Conservation (phyloP, 352 stramenopile species). For the Phytophthora ramorum region DNA sequence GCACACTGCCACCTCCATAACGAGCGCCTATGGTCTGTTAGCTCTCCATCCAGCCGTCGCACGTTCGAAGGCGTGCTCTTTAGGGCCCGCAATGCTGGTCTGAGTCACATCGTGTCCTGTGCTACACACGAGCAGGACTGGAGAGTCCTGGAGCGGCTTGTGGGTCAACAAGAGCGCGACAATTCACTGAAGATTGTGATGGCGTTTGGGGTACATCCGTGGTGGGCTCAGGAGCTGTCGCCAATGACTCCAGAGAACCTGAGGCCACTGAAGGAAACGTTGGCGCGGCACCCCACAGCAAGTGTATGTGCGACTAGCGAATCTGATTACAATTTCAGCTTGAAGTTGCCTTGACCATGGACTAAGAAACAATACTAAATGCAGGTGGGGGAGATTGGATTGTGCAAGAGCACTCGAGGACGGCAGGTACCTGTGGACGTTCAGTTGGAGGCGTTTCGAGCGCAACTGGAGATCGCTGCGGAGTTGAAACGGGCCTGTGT, state of each 20-base stretch:
- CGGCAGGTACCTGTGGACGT: slow-evolving; percentile 47
- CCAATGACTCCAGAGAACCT: slow-evolving; percentile 34
- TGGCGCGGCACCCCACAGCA: slow-evolving; percentile 51
- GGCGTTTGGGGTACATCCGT: slow-evolving; percentile 80
- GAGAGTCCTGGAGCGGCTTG: slow-evolving; percentile 53
- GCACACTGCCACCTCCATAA: slow-evolving; percentile 84
- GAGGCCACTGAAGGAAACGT: slow-evolving; percentile 34
- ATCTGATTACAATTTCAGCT: slow-evolving; percentile 24
- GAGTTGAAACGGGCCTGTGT: slow-evolving; percentile 66
- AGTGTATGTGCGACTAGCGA: slow-evolving; percentile 44
- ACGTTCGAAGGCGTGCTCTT: slow-evolving; percentile 43
- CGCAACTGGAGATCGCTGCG: slow-evolving; percentile 58
- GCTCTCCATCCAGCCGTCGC: slow-evolving; percentile 20
- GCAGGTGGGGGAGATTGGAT: slow-evolving; percentile 79
- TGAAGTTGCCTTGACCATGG: slow-evolving; percentile 32
- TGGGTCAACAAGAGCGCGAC: slow-evolving; percentile 16
- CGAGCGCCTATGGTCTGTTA: slow-evolving; percentile 29
- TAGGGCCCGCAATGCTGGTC: slow-evolving; percentile 38
- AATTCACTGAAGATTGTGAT: slow-evolving; percentile 44
- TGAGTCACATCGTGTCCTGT: slow-evolving; percentile 68
- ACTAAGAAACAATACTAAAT: neutral
- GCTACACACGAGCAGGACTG: slow-evolving; percentile 74
- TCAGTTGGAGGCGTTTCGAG: slow-evolving; percentile 57
- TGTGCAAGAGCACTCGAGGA: slow-evolving; percentile 75
- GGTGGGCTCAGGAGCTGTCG: slow-evolving; percentile 54